These are phyloP conservation scores for Cyathus striatus DNA, from an alignment of 768 basidiomycete genomes.

Conservation along the genomic window DNA sequence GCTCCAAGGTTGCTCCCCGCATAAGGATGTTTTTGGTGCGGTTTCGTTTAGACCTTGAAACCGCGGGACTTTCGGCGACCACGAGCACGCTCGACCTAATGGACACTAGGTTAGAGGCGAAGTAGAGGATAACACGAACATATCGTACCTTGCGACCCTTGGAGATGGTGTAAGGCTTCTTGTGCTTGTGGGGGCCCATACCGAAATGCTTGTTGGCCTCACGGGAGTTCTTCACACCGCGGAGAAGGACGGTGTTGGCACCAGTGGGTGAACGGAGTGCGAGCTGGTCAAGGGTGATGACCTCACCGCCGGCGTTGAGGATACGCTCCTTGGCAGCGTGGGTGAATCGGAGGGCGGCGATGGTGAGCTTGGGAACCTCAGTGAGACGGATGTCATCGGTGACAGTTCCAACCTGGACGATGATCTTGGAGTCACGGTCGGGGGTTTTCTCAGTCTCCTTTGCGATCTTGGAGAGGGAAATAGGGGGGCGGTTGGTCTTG, in stretches of 20 bases:
- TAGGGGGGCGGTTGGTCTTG: constrained; percentile 94
- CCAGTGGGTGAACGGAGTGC: constrained; percentile 93
- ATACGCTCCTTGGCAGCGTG: constrained; percentile 91
- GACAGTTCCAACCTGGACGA: constrained; percentile 88
- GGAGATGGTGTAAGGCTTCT: constrained; percentile 93
- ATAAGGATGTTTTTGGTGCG: constrained; percentile 15
- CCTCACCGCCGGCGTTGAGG: constrained; percentile 92
- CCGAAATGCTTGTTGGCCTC: constrained; percentile 98
- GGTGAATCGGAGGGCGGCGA: constrained; percentile 96
- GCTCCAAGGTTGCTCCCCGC: background rate
- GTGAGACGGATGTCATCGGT: constrained; percentile 92
- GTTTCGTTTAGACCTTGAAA: constrained; percentile 80
- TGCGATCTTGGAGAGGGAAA: constrained; percentile 89
- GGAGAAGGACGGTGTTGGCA: constrained; percentile 88
- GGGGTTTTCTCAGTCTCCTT: constrained; percentile 69
- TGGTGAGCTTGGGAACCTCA: constrained; percentile 82
- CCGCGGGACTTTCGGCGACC: constrained; percentile 98
- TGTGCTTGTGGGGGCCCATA: constrained; percentile 97
- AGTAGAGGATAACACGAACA: background rate
- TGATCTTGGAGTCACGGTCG: constrained; percentile 72
- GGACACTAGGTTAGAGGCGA: constrained; percentile 2
- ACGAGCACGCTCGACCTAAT: constrained; percentile 92
- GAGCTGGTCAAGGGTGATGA: constrained; percentile 93
- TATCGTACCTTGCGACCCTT: constrained; percentile 86
- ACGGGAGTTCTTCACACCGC: constrained; percentile 89